Evolutionary conservation across 2,329 filamentous ascomycete genomes (phyloP).

Genomic region (Epichloe baconii): DNA sequence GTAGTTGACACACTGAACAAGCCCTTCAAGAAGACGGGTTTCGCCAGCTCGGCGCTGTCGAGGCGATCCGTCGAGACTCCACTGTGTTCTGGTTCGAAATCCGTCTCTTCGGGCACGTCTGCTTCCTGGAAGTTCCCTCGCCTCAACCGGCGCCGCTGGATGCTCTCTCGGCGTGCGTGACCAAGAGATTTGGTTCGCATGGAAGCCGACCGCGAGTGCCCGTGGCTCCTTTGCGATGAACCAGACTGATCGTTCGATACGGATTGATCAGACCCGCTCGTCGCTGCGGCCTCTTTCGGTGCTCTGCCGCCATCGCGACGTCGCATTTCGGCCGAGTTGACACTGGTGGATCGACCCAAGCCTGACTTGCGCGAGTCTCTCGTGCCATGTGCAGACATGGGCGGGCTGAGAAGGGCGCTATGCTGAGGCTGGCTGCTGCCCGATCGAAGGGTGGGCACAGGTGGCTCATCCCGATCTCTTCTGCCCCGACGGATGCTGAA

Average conservation of each 20-base stretch:
- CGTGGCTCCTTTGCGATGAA: slow-evolving; percentile 36
- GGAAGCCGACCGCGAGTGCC: slow-evolving; percentile 46
- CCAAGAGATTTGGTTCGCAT: slow-evolving; percentile 76
- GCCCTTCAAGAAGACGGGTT: slow-evolving; percentile 91
- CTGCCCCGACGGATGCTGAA: slow-evolving; percentile 63
- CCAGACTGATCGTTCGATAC: slow-evolving; percentile 39
- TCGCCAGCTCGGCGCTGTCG: slow-evolving; percentile 65
- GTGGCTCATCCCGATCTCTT: slow-evolving; percentile 39
- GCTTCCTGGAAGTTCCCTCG: slow-evolving; percentile 60
- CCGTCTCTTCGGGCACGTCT: slow-evolving; percentile 83
- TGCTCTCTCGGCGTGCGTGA: slow-evolving; percentile 80
- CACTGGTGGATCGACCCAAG: slow-evolving; percentile 77
- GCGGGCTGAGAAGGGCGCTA: slow-evolving; percentile 65
- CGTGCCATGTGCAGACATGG: slow-evolving; percentile 44
- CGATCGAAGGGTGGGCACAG: slow-evolving; percentile 33
- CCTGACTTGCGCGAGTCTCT: slow-evolving; percentile 48
- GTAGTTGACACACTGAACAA: slow-evolving; percentile 96
- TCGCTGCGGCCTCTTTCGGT: slow-evolving; percentile 53
- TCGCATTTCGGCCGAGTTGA: slow-evolving; percentile 75
- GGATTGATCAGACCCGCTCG: slow-evolving; percentile 70
- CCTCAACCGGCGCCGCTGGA: slow-evolving; percentile 68
- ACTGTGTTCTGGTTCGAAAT: slow-evolving; percentile 57
- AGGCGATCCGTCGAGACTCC: slow-evolving; percentile 47
- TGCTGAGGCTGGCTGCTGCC: slow-evolving; percentile 59
- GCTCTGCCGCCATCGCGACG: slow-evolving; percentile 39